A percentile compares a stretch with the other conserved stretches of the same genome.
phyloP scores from a whole-genome alignment of 1,139 yeast species.

The Yamadazyma trypodendri region DNA sequence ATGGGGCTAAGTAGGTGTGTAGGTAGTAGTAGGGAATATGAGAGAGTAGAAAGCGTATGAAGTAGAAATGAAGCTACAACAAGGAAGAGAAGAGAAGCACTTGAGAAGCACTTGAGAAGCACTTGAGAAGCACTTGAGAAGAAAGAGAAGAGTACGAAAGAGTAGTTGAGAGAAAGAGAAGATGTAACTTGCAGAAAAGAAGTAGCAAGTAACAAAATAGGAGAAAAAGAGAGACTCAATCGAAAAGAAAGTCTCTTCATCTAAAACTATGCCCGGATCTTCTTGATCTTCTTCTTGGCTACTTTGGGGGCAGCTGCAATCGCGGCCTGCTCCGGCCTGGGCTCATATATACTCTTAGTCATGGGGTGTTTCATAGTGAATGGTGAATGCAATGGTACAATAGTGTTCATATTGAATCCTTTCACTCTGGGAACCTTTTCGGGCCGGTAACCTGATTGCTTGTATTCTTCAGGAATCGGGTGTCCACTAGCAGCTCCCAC shows the following conservation, averaged over 20 bases:
- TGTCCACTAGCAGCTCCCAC: slow-evolving; percentile 52
- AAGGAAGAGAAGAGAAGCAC: no score
- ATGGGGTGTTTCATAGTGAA: slow-evolving; percentile 82
- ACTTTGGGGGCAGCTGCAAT: slow-evolving; percentile 41
- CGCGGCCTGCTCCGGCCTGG: slow-evolving; percentile 43
- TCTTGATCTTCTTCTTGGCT: slow-evolving; percentile 54
- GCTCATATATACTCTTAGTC: slow-evolving; percentile 69
- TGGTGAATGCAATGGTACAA: slow-evolving; percentile 82
- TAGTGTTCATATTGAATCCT: slow-evolving; percentile 81
- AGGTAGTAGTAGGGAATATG: neutral
- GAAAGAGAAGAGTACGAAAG: neutral
- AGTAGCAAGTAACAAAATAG: no score
- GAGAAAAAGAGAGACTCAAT: neutral
- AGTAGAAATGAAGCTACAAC: neutral
- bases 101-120: no score
- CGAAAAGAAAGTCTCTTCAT: no score
- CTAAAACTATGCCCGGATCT: slow-evolving; percentile 36
- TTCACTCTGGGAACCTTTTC: slow-evolving; percentile 72
- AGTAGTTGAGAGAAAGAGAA: no score
- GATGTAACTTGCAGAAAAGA: neutral
- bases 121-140: no score
- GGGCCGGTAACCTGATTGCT: slow-evolving; percentile 47
- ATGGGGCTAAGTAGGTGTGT: no score
- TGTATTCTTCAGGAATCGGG: slow-evolving; percentile 63
- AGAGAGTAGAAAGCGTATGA: neutral